A percentile compares a stretch with the other conserved stretches of the same genome.
These are phyloP conservation scores for Rhodotorula babjevae DNA, from an alignment of 768 basidiomycete genomes.

Conservation along the genomic window DNA sequence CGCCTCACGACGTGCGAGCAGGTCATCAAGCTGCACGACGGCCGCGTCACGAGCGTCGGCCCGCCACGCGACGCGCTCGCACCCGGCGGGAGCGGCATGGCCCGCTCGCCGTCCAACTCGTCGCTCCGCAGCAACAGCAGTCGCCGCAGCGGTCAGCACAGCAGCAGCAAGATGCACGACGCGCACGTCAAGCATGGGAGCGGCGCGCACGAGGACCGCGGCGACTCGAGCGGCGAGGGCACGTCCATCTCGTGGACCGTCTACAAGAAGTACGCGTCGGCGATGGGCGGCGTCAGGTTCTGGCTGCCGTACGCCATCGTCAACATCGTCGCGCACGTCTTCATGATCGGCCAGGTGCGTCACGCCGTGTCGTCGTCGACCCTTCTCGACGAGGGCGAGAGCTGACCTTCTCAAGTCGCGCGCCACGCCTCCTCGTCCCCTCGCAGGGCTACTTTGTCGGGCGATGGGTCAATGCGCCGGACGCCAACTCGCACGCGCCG, in stretches of 20 bases:
- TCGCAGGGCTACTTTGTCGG: constrained; percentile 33
- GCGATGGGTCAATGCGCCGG: constrained; percentile 24
- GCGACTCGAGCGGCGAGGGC: constrained; percentile 18
- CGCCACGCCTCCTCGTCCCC: not conserved
- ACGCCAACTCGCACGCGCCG: constrained; percentile 3
- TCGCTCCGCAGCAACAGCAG: constrained; percentile 6
- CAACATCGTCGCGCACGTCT: constrained; percentile 33
- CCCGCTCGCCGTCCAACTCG: constrained; percentile 1
- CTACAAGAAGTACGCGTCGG: constrained; percentile 19
- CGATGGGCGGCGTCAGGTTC: constrained; percentile 28
- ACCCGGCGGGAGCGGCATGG: constrained; percentile 5
- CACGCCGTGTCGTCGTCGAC: too few species aligned
- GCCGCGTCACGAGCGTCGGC: constrained; percentile 1
- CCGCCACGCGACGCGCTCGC: constrained; percentile 10
- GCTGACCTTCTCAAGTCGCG: too few species aligned
- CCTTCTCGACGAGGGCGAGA: not conserved
- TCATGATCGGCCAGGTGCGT: constrained; percentile 36
- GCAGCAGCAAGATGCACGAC: not conserved
- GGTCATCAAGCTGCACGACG: constrained; percentile 17
- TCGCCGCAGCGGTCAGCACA: not conserved
- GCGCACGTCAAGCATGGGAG: constrained; percentile 28
- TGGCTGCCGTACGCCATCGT: constrained; percentile 23
- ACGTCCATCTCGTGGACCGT: constrained; percentile 17
- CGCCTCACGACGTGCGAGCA: constrained; percentile 13
- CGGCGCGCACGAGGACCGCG: not conserved